A percentile compares a stretch with the other conserved stretches of the same genome.
phyloP scores from a whole-genome alignment of 805 yeast species.

The Pichia heedii region DNA sequence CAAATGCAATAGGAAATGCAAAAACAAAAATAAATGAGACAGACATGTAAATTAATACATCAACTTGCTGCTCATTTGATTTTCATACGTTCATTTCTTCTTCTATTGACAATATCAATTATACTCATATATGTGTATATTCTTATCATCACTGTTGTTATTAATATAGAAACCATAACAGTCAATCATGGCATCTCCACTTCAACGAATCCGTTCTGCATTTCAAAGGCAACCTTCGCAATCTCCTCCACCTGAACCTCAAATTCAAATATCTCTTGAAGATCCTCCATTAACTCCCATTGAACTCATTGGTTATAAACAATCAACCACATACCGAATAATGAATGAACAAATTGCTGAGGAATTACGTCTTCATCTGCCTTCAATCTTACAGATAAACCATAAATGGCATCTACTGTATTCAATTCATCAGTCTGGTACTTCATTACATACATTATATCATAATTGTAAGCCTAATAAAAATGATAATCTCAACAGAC shows the following conservation, averaged over 20 bases:
- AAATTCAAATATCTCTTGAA: neutral
- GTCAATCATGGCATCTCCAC: slow-evolving; percentile 2
- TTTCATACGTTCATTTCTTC: too few relatives aligned
- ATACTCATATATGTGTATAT: too few relatives aligned
- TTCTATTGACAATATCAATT: too few relatives aligned
- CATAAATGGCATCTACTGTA: slow-evolving; percentile 72
- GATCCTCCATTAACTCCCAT: slow-evolving; percentile 47
- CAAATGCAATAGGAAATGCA: too few relatives aligned
- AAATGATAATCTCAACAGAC: slow-evolving; percentile 26
- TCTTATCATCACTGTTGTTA: too few relatives aligned
- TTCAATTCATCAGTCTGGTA: slow-evolving; percentile 88
- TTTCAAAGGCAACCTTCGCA: neutral
- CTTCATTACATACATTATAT: slow-evolving; percentile 75
- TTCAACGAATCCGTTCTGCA: slow-evolving; percentile 3
- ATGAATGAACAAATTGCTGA: slow-evolving; percentile 54
- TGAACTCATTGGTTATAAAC: slow-evolving; percentile 49
- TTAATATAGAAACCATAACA: neutral
- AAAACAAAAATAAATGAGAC: too few relatives aligned
- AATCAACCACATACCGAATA: slow-evolving; percentile 48
- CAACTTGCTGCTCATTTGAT: too few relatives aligned
- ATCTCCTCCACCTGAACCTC: neutral
- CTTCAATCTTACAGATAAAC: slow-evolving; percentile 68
- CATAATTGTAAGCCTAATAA: slow-evolving; percentile 38
- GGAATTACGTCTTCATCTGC: slow-evolving; percentile 64
- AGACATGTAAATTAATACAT: too few relatives aligned